phyloP scores from a whole-genome alignment of 2,329 filamentous ascomycete species.

The Coleophoma cylindrospora region DNA sequence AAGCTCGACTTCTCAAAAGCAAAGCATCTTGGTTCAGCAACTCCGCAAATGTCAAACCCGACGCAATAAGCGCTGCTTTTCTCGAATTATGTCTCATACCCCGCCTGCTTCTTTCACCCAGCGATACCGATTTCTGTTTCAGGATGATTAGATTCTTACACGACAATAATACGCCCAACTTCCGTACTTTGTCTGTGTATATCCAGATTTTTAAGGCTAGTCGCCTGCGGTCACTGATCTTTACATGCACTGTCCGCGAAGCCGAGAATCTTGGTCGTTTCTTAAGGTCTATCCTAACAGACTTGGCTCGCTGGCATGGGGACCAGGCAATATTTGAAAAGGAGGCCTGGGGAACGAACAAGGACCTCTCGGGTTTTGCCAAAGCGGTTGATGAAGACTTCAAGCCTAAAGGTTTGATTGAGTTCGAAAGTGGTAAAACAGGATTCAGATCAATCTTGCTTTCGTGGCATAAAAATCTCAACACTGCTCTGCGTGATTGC shows the following conservation, averaged over 20 bases:
- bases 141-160: constrained; percentile 85
- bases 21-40: constrained; percentile 74
- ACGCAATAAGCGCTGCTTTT: constrained; percentile 67
- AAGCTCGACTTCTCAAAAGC: constrained; percentile 66
- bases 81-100: constrained; percentile 93
- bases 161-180: constrained; percentile 75
- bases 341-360: constrained; percentile 66
- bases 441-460: constrained; percentile 81
- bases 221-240: constrained; percentile 75
- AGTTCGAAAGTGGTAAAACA: constrained; percentile 79
- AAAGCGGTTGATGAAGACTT: constrained; percentile 66
- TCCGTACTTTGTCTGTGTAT: constrained; percentile 79
- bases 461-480: constrained; percentile 85
- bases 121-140: constrained; percentile 86
- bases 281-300: constrained; percentile 73
- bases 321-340: constrained; percentile 74
- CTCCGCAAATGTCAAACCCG: constrained; percentile 47
- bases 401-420: constrained; percentile 66
- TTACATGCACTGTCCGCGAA: constrained; percentile 84
- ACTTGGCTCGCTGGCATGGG: constrained; percentile 79
- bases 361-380: constrained; percentile 72
- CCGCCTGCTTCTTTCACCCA: constrained; percentile 73
- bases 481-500: constrained; percentile 74
- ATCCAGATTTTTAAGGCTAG: constrained; percentile 82
- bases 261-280: constrained; percentile 92